Conservation (phyloP, 768 basidiomycete genomes). For the Pisolithus microcarpus region DNA sequence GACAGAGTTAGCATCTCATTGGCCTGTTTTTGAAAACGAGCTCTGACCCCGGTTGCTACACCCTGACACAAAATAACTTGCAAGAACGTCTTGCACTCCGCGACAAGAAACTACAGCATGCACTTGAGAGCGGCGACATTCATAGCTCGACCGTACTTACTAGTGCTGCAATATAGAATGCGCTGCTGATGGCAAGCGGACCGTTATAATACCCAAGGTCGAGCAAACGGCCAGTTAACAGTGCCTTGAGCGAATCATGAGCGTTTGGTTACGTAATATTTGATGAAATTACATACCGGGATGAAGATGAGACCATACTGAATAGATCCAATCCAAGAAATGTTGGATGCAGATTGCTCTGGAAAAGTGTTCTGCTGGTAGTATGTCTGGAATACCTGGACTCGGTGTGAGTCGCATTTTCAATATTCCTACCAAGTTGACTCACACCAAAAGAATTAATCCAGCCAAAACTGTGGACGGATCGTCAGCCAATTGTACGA, state of each 20-base stretch:
- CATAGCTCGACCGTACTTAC: conserved; percentile 28
- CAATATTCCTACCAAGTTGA: background rate
- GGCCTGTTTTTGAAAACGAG: background rate
- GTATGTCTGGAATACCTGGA: conserved; percentile 16
- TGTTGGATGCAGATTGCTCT: conserved; percentile 12
- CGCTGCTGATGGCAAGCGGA: conserved; percentile 4
- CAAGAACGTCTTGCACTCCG: conserved; percentile 22
- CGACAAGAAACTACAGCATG: conserved; percentile 15
- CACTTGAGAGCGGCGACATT: background rate
- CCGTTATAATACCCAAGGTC: conserved; percentile 8
- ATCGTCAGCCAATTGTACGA: background rate
- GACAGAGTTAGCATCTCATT: background rate
- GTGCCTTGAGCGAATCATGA: background rate
- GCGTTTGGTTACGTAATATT: conserved; percentile 27
- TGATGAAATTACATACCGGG: background rate
- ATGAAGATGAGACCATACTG: conserved; percentile 11
- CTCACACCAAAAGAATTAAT: conserved; percentile 5
- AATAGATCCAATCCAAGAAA: conserved; percentile 23
- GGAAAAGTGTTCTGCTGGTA: conserved; percentile 16
- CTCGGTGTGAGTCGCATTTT: background rate
- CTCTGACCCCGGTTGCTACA: conserved; percentile 18
- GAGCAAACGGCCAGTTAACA: conserved; percentile 7
- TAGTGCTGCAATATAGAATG: background rate
- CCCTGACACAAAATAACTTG: conserved; percentile 24
- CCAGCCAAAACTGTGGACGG: conserved; percentile 2